Evolutionary conservation across 495 filamentous ascomycete genomes (phyloP).

Genomic region (Talaromyces proteolyticus): DNA sequence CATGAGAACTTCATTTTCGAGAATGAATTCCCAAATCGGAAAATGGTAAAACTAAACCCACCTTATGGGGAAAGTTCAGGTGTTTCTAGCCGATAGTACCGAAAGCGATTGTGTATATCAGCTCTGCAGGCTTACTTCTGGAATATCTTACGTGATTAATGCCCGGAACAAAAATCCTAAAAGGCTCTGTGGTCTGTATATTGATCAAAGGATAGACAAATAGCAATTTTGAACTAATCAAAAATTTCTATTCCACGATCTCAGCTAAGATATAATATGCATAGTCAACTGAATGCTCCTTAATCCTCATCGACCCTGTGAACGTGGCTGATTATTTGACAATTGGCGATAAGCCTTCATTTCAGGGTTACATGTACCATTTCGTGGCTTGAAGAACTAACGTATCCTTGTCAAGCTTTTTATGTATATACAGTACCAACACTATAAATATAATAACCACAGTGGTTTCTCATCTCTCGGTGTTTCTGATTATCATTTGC

Average conservation of each 20-base stretch:
- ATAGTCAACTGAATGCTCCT: too few relatives aligned
- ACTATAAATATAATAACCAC: background rate
- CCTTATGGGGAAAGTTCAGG: background rate
- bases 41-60: background rate
- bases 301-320: background rate
- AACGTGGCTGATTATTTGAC: background rate
- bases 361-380: background rate
- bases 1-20: too few relatives aligned
- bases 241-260: background rate
- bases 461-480: background rate
- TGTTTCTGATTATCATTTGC: background rate
- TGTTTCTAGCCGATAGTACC: background rate
- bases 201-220: background rate
- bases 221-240: background rate
- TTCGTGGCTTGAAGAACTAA: background rate
- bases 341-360: background rate
- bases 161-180: too few relatives aligned
- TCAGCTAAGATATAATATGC: background rate
- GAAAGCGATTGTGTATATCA: background rate
- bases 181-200: background rate
- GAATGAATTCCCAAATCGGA: background rate
- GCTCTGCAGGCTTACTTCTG: background rate
- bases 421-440: background rate
- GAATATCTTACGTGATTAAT: too few relatives aligned
- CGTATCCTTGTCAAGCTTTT: background rate